Evolutionary conservation across 306 rosid species (phyloP), one percentile per base, ranked within the genome.

Genomic region (Dryas alaskensis): DNA sequence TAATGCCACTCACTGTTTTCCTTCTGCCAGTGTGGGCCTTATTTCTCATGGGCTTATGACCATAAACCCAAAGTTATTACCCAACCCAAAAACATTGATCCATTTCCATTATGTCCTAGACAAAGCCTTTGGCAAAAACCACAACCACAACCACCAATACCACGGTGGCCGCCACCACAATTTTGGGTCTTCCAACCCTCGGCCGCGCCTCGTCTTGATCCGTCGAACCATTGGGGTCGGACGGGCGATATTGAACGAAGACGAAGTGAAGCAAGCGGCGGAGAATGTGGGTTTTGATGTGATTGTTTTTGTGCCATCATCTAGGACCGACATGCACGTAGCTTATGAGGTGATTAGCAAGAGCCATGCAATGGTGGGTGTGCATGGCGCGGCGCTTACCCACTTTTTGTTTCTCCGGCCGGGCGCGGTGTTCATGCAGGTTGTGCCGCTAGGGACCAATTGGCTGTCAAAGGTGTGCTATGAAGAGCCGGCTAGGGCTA

Each of bases 1-100:
- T 12, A 85, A 71, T 4, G 10, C 73, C 72, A 79, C 74, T 4
- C 88, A 83, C 3, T 87, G 91, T 65, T 87, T 87, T 78, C 78
- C 86, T 49, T 58, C 79, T 0, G 88, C 75, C 52, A 80, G 43
- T 7, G 48, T 86, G 10, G 89, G 91, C 7, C 86, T 89, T 2
- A 70, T 84, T 13, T 65, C 89, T 0, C 87, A 85, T 40, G 87
- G 89, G 0, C 70, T 69, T 17, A 76, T 78, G 84, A 67, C 73
- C n/a, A 81, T 82, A 66, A 52, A 81, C 67, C 85, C 74, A 0
- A 60, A 62, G 5, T 8, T 50, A 47, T 31, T 78, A 6, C 84
- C 65, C n/a, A 55, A 31, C 46, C 67, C 75, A 40, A 78, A 75
- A 43, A 65, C 74, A 0, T 13, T 83, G 10, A 45, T 50, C 4